These are phyloP conservation scores for Mycena olivaceomarginata DNA, from an alignment of 768 basidiomycete genomes.

Conservation along the genomic window DNA sequence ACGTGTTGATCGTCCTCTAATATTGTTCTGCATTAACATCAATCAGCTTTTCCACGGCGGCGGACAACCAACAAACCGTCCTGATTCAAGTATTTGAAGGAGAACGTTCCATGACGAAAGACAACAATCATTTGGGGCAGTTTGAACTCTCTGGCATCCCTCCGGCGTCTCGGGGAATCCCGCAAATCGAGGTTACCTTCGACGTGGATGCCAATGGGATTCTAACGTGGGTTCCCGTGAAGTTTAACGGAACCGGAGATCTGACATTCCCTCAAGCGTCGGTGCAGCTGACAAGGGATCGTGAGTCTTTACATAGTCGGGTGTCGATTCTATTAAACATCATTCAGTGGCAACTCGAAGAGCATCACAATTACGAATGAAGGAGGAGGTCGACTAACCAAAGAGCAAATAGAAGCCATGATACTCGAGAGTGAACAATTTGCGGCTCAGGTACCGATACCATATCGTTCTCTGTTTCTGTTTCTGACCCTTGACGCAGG, in stretches of 20 bases:
- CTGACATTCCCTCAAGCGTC: conserved; percentile 65
- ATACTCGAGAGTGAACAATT: conserved; percentile 70
- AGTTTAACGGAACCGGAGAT: conserved; percentile 56
- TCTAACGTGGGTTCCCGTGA: conserved; percentile 81
- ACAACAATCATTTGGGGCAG: conserved; percentile 93
- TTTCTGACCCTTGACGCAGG: conserved; percentile 58
- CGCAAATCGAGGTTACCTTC: conserved; percentile 94
- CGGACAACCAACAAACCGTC: conserved; percentile 93
- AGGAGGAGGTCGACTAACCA: conserved; percentile 70
- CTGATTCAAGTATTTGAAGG: conserved; percentile 95
- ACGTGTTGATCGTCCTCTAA: conserved; percentile 23
- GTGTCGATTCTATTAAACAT: background rate
- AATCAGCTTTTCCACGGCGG: conserved; percentile 87
- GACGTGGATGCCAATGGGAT: conserved; percentile 93
- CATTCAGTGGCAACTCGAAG: conserved; percentile 82
- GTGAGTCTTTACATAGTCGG: conserved; percentile 53
- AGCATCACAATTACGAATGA: conserved; percentile 88
- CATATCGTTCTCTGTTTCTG: conserved; percentile 70
- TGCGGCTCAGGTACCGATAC: conserved; percentile 55
- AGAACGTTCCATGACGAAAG: conserved; percentile 91
- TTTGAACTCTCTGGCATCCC: conserved; percentile 95
- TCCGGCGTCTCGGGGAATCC: conserved; percentile 92
- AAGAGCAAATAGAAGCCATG: conserved; percentile 76
- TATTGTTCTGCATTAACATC: conserved; percentile 3
- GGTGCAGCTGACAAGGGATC: conserved; percentile 84